Conservation (phyloP, 1,139 yeast species). For the Protomyces gravidus region DNA sequence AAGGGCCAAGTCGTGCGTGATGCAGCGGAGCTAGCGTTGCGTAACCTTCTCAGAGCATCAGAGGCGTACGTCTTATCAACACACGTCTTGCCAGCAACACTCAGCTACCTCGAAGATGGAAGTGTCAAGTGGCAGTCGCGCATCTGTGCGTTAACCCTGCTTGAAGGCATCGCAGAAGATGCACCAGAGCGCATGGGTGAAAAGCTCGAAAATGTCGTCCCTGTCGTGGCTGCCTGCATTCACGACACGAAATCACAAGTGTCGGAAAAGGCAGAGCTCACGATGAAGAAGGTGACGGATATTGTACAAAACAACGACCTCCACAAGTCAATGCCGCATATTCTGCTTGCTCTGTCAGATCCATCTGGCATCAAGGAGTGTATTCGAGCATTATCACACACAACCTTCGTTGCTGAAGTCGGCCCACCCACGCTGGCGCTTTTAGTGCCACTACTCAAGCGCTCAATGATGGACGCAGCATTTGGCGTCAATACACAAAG, state of each 20-base stretch:
- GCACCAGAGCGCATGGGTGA: slow-evolving; percentile 83
- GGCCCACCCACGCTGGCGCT: slow-evolving; percentile 91
- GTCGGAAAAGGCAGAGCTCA: slow-evolving; percentile 73
- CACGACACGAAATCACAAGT: slow-evolving; percentile 96
- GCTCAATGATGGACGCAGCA: slow-evolving; percentile 83
- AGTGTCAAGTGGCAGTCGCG: slow-evolving; percentile 95
- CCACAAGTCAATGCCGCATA: slow-evolving; percentile 76
- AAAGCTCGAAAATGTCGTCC: slow-evolving; percentile 72
- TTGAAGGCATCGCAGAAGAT: slow-evolving; percentile 71
- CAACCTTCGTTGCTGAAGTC: slow-evolving; percentile 96
- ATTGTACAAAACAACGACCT: slow-evolving; percentile 89
- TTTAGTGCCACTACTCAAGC: slow-evolving; percentile 85
- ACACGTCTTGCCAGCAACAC: slow-evolving; percentile 57
- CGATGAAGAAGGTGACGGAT: slow-evolving; percentile 67
- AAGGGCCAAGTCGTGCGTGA: slow-evolving; percentile 82
- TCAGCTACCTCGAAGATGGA: slow-evolving; percentile 57
- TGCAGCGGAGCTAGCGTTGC: slow-evolving; percentile 53
- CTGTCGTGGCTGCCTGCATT: slow-evolving; percentile 79
- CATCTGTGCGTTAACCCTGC: slow-evolving; percentile 65
- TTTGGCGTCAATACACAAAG: slow-evolving; percentile 77
- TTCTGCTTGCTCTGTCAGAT: slow-evolving; percentile 82
- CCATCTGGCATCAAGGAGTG: slow-evolving; percentile 86
- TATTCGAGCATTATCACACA: slow-evolving; percentile 83
- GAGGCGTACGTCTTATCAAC: slow-evolving; percentile 75
- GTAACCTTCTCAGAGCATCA: slow-evolving; percentile 41